These are phyloP conservation scores for Lipomyces anomalus DNA, from an alignment of 805 yeast species.

Conservation along the genomic window DNA sequence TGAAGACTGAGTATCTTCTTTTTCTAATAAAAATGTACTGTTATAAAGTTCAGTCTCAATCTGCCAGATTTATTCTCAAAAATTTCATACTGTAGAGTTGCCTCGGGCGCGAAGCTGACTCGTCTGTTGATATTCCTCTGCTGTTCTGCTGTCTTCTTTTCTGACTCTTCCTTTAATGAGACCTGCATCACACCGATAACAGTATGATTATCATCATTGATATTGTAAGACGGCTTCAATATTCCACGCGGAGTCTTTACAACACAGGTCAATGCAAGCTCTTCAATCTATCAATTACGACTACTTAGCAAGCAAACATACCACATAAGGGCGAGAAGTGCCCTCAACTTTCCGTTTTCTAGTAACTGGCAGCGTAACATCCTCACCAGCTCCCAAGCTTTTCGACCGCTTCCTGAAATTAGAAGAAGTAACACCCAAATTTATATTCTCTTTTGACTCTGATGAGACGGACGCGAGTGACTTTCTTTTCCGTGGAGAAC, in stretches of 20 bases:
- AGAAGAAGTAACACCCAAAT: background rate
- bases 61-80: too few relatives aligned
- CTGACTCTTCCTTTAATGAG: constrained; percentile 15
- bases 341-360: constrained; percentile 4
- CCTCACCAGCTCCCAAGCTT: constrained; percentile 16
- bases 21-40: too few relatives aligned
- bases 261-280: background rate
- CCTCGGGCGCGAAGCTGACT: constrained; percentile 58
- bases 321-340: background rate
- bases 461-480: constrained; percentile 4
- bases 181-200: constrained; percentile 36
- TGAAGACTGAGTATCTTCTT: too few relatives aligned
- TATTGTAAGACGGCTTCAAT: constrained; percentile 31
- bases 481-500: constrained; percentile 16
- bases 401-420: constrained; percentile 15
- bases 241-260: constrained; percentile 35
- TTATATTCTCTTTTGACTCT: constrained; percentile 12
- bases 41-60: too few relatives aligned
- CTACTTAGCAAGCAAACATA: background rate
- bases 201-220: constrained; percentile 32
- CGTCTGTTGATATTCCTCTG: constrained; percentile 39
- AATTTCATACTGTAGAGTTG: constrained; percentile 20
- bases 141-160: background rate
- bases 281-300: background rate
- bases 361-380: constrained; percentile 11